These are phyloP conservation scores for Agarophyton chilense DNA, from an alignment of 23 red algal species.

Conservation along the genomic window DNA sequence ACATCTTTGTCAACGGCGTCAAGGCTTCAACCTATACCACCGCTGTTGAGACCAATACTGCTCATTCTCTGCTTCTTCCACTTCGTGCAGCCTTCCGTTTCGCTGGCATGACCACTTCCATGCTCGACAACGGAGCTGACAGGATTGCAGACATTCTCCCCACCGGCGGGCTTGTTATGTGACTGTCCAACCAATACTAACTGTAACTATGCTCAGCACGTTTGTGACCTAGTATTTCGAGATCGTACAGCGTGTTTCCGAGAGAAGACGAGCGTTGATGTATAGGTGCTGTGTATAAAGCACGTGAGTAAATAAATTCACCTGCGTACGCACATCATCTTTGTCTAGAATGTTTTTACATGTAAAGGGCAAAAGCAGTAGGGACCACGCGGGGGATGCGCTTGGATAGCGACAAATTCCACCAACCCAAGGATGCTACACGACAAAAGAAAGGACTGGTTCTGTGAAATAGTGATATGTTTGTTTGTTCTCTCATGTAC, in stretches of 20 bases:
- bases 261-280: background rate
- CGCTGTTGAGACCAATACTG: conserved; percentile 44
- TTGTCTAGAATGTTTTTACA: background rate
- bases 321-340: background rate
- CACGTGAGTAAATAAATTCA: conserved; percentile 2
- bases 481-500: background rate
- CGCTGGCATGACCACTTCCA: conserved; percentile 23
- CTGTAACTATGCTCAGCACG: background rate
- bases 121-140: conserved; percentile 50
- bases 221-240: conserved; percentile 13
- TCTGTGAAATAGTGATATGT: background rate
- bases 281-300: background rate
- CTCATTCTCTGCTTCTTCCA: conserved; percentile 51
- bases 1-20: conserved; percentile 55
- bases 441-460: background rate
- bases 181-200: conserved; percentile 7
- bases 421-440: too few relatives aligned
- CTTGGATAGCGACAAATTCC: too few relatives aligned
- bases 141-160: conserved; percentile 23
- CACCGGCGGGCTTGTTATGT: conserved; percentile 1
- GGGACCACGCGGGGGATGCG: too few relatives aligned
- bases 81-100: conserved; percentile 34
- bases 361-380: background rate
- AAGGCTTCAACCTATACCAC: conserved; percentile 60
- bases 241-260: background rate